A percentile compares a stretch with the other conserved stretches of the same genome.
Evolutionary conservation across 2,329 filamentous ascomycete species (phyloP).

Genomic region (Ophiostoma sp.): DNA sequence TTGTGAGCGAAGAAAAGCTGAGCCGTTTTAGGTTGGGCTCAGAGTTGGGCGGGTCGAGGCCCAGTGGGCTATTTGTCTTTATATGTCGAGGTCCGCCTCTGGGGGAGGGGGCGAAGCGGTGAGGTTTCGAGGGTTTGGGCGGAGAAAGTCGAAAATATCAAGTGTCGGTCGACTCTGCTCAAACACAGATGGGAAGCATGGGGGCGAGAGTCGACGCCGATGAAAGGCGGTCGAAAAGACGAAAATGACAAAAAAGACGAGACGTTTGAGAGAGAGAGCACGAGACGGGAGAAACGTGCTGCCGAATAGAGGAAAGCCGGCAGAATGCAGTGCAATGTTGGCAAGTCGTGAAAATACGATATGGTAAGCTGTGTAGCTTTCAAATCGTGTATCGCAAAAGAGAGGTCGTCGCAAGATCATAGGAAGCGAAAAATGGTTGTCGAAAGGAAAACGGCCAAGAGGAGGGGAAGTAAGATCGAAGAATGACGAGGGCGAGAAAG

Average conservation of each 20-base stretch:
- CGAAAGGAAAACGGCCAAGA: background rate
- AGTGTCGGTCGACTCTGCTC: conserved; percentile 11
- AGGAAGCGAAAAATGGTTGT: background rate
- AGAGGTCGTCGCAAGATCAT: background rate
- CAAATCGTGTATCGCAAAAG: background rate
- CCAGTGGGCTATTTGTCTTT: conserved; percentile 1
- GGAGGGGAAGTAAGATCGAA: background rate
- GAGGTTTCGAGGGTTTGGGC: background rate
- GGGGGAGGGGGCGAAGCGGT: conserved; percentile 12
- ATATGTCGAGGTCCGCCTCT: background rate
- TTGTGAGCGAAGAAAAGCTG: background rate
- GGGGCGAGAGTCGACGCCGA: conserved; percentile 21
- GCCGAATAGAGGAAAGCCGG: conserved; percentile 6
- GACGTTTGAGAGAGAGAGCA: background rate
- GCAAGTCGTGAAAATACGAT: conserved; percentile 1
- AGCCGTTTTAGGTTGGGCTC: conserved; percentile 11
- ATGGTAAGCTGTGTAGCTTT: background rate
- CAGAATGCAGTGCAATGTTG: background rate
- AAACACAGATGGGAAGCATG: conserved; percentile 18
- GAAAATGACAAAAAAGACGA: background rate
- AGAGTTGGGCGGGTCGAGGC: background rate
- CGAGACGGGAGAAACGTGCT: background rate
- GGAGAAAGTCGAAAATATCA: background rate
- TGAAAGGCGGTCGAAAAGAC: conserved; percentile 17
- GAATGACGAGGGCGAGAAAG: background rate